Base-by-base conservation (phyloP, 2,329 filamentous ascomycete species). In the Venturia effusa region DNA sequence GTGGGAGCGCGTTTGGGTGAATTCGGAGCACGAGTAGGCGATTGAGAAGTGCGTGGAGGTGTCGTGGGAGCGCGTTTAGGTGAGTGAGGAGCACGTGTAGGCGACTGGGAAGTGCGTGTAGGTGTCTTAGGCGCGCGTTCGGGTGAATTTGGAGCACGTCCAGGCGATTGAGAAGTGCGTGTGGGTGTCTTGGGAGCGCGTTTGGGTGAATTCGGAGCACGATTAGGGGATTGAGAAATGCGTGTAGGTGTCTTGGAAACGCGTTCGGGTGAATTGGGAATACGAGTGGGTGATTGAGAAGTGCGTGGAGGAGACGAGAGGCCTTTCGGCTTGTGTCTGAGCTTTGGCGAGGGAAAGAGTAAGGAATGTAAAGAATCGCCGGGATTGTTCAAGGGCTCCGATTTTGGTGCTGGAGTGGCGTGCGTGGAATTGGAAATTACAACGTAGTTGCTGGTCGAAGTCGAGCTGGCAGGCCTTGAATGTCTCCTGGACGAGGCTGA, bases 401-500 rank as follows among this genome's bases (percentile, higher is more conserved):
- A 27, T 19, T 34, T 57, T 57, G 30, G 30, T 19, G 51, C 51
- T 32, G 51, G 51, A 8, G 51, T 32, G 17, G 51, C 51, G 5
- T 57, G 51, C 15, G 30, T n/a, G 30, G 51, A 34, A 34, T n/a
- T 57, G 15, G 27, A 22, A 57, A 57, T 7, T 30, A 64, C 45
- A n/a, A 32, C 24, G 59, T 43, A 55, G 43, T 64, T 62, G 5
- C 24, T 41, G 11, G 63, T 64, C 4, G 61, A 63, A 27, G 30
- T 19, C 45, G 61, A 59, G 37, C 48, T 62, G 15, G 48, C n/a
- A 19, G 32, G 61, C 17, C 40, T 34, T 72, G 70, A 60, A 71
- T 67, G 67, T 68, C 68, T 71, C 69, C 68, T 62, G 69, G 68
- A 57, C 51, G 51, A 57, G 51, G 51, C 51, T 34, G 51, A n/a